A percentile compares a stretch with the other conserved stretches of the same genome.
Evolutionary conservation across 176 grass and related monocot genomes (phyloP).

Genomic region (Eragrostis curvula): DNA sequence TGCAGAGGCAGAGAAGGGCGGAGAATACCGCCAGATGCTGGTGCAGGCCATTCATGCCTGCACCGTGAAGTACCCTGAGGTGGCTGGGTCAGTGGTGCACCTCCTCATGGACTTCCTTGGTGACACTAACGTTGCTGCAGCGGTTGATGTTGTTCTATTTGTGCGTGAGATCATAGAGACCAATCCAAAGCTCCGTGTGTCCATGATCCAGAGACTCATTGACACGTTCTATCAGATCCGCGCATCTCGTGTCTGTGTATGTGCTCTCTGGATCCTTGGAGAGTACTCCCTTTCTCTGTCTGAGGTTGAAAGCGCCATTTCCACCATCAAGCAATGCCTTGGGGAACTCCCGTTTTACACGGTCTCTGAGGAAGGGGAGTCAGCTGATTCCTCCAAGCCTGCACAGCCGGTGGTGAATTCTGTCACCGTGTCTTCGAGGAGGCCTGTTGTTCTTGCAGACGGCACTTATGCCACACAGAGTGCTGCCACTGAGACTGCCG

Average conservation of each 20-base stretch:
- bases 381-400: conserved; percentile 51
- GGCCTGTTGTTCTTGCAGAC: conserved; percentile 68
- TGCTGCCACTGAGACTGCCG: conserved; percentile 57
- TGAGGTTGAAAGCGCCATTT: conserved; percentile 66
- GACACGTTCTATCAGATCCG: conserved; percentile 83
- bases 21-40: conserved; percentile 80
- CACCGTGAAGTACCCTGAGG: conserved; percentile 65
- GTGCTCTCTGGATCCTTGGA: conserved; percentile 73
- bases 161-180: conserved; percentile 84
- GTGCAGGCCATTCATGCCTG: conserved; percentile 76
- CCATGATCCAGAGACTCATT: conserved; percentile 77
- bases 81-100: conserved; percentile 72
- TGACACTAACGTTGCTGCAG: conserved; percentile 71
- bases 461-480: conserved; percentile 80
- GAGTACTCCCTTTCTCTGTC: conserved; percentile 74
- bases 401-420: conserved; percentile 41
- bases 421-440: conserved; percentile 56
- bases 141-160: conserved; percentile 74
- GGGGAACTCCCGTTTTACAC: conserved; percentile 72
- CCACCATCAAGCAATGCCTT: conserved; percentile 73
- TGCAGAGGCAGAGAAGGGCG: conserved; percentile 63
- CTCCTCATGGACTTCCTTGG: conserved; percentile 90
- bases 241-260: conserved; percentile 61
- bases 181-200: conserved; percentile 70
- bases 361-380: conserved; percentile 60